Evolutionary conservation across 2,329 filamentous ascomycete species (phyloP).

Genomic region (Raffaelea arxii): DNA sequence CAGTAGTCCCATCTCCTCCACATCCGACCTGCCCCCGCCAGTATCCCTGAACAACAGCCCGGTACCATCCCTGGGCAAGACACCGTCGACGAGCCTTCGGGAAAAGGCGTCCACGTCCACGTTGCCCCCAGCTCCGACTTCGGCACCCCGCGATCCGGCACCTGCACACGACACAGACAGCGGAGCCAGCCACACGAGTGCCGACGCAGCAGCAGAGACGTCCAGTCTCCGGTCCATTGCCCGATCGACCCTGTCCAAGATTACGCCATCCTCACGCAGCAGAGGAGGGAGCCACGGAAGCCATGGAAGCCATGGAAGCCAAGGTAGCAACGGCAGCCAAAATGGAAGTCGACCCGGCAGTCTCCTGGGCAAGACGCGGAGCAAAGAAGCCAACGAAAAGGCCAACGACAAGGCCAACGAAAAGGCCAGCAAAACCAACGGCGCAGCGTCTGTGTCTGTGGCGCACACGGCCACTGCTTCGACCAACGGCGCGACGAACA

Average conservation of each 20-base stretch:
- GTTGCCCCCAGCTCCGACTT: slow-evolving; percentile 16
- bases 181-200: slow-evolving; percentile 25
- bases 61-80: slow-evolving; percentile 7
- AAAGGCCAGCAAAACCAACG: neutral
- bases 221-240: slow-evolving; percentile 46
- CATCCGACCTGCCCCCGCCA: slow-evolving; percentile 34
- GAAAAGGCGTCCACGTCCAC: slow-evolving; percentile 2
- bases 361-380: slow-evolving; percentile 4
- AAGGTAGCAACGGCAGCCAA: slow-evolving; percentile 19
- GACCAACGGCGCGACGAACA: slow-evolving; percentile 2
- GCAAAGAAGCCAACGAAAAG: neutral
- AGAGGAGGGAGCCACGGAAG: too few relatives aligned
- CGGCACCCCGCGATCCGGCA: slow-evolving; percentile 10
- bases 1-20: slow-evolving; percentile 34
- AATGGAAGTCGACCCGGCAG: slow-evolving; percentile 6
- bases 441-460: neutral
- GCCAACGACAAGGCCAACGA: neutral
- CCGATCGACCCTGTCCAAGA: slow-evolving; percentile 40
- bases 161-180: slow-evolving; percentile 14
- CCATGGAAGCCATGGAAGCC: neutral
- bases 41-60: slow-evolving; percentile 11
- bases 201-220: slow-evolving; percentile 35
- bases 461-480: too few relatives aligned
- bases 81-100: slow-evolving; percentile 7
- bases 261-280: slow-evolving; percentile 27